Conservation (phyloP, 768 basidiomycete genomes). For the Panus rudis region DNA sequence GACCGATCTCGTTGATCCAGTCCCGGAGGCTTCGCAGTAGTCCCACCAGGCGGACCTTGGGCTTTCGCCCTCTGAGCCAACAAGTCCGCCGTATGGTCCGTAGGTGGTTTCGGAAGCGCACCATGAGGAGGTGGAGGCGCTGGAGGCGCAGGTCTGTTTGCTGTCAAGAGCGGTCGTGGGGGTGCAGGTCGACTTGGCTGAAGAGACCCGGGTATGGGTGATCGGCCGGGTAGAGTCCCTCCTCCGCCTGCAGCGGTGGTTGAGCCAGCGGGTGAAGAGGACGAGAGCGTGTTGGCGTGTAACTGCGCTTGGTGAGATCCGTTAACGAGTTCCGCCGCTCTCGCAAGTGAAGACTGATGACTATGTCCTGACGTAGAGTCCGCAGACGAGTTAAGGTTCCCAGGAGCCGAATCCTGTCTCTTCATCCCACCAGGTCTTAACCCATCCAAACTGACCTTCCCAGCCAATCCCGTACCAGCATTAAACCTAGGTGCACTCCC, state of each 20-base stretch:
- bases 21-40: constrained; percentile 25
- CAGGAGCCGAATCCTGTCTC: constrained; percentile 42
- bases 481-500: constrained; percentile 70
- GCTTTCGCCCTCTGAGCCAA: constrained; percentile 56
- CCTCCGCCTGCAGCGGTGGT: neutral
- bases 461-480: constrained; percentile 88
- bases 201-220: constrained; percentile 27
- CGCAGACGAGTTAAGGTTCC: constrained; percentile 33
- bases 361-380: too few relatives aligned
- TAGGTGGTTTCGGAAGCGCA: constrained; percentile 34
- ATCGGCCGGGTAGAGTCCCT: constrained; percentile 6
- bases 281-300: constrained; percentile 35
- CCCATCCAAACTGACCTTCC: constrained; percentile 42
- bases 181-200: constrained; percentile 64
- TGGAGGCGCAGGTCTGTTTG: constrained; percentile 47
- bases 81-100: constrained; percentile 56
- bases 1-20: too few relatives aligned
- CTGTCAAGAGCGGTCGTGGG: constrained; percentile 55
- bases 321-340: constrained; percentile 58
- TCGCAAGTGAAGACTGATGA: constrained; percentile 37
- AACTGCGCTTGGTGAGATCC: constrained; percentile 34
- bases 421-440: constrained; percentile 30
- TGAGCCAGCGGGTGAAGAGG: constrained; percentile 13
- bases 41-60: constrained; percentile 37
- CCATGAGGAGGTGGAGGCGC: constrained; percentile 27